These are phyloP conservation scores for Salix exigua DNA, from an alignment of 345 rosid genomes.

Conservation along the genomic window DNA sequence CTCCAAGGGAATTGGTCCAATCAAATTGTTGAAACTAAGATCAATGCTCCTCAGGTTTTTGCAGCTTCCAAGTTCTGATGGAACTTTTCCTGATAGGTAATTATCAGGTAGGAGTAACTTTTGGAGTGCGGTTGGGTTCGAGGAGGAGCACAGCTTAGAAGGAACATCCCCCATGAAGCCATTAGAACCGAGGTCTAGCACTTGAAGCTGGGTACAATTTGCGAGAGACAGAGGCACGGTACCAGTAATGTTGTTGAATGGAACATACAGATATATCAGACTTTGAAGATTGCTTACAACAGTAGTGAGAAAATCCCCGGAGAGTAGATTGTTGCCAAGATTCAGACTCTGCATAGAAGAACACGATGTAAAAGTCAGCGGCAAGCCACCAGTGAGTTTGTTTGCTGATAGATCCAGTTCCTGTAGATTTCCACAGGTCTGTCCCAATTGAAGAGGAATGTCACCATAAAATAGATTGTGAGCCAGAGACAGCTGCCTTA, in stretches of 20 bases:
- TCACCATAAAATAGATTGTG: constrained; percentile 55
- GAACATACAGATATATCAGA: constrained; percentile 48
- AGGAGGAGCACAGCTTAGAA: constrained; percentile 51
- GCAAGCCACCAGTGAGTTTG: constrained; percentile 59
- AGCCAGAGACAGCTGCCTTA: constrained; percentile 55
- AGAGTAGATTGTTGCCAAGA: constrained; percentile 63
- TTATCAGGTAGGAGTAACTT: constrained; percentile 65
- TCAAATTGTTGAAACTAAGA: constrained; percentile 80
- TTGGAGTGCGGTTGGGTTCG: constrained; percentile 47
- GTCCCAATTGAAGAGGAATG: constrained; percentile 67
- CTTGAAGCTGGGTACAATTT: constrained; percentile 57
- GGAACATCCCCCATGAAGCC: constrained; percentile 61
- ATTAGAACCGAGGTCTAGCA: constrained; percentile 82
- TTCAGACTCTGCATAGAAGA: constrained; percentile 54
- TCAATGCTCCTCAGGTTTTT: constrained; percentile 64
- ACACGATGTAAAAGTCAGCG: constrained; percentile 45
- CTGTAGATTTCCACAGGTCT: constrained; percentile 48
- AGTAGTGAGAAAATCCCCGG: constrained; percentile 63
- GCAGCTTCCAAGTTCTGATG: constrained; percentile 69
- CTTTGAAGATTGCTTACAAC: constrained; percentile 59
- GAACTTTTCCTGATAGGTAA: constrained; percentile 70
- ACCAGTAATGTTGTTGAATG: constrained; percentile 81
- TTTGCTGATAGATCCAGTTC: constrained; percentile 73
- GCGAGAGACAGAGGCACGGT: constrained; percentile 57
- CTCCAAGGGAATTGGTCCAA: constrained; percentile 56